phyloP scores from a whole-genome alignment of 768 basidiomycete genomes.

The Phlebiopsis gigantea region DNA sequence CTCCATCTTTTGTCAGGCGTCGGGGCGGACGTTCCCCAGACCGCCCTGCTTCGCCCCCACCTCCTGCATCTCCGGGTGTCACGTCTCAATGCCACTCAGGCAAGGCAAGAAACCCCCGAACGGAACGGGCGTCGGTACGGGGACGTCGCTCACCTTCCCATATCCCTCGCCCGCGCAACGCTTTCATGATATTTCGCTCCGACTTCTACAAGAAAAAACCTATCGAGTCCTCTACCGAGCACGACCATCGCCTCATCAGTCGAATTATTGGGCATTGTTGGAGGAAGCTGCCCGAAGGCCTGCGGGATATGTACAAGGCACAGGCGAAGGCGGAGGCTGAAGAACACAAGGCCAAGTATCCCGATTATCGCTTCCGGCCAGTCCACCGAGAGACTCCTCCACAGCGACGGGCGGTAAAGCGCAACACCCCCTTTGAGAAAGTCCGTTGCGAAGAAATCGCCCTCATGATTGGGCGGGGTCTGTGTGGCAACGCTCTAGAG shows the following conservation, averaged over 20 bases:
- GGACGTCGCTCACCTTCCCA: constrained; percentile 32
- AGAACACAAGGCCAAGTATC: constrained; percentile 45
- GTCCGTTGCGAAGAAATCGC: not conserved
- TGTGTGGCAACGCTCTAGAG: not conserved
- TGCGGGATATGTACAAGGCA: constrained; percentile 41
- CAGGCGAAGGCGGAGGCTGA: constrained; percentile 43
- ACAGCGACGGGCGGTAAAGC: constrained; percentile 24
- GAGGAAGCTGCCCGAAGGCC: constrained; percentile 45
- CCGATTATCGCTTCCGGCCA: constrained; percentile 62
- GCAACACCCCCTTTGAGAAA: constrained; percentile 5
- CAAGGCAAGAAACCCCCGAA: no score
- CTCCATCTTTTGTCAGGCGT: no score
- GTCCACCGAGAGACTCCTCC: constrained; percentile 30
- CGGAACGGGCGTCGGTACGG: not conserved
- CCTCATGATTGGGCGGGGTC: not conserved
- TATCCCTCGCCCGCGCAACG: constrained; percentile 76
- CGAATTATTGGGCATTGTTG: constrained; percentile 66
- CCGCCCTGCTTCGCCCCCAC: no score
- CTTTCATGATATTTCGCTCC: constrained; percentile 81
- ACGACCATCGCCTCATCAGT: constrained; percentile 70
- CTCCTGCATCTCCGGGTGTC: no score
- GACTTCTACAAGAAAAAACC: constrained; percentile 51
- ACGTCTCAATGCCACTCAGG: no score
- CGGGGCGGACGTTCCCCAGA: no score
- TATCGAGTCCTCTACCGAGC: constrained; percentile 46